Evolutionary conservation across 2,329 filamentous ascomycete genomes (phyloP), one percentile per base, ranked within the genome.

Genomic region (Cryphonectria parasitica): DNA sequence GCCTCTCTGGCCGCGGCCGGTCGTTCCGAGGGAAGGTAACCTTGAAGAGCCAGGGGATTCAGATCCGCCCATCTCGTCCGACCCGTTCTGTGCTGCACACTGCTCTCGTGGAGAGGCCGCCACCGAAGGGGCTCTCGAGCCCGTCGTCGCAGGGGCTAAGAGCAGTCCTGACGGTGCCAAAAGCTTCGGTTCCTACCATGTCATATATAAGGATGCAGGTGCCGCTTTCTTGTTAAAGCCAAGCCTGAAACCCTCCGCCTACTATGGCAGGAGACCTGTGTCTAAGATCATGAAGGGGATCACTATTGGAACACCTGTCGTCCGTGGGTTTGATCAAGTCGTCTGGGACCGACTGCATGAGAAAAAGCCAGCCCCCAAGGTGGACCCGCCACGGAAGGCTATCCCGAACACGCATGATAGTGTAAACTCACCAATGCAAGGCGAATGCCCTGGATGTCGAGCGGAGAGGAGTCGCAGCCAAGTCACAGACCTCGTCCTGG

Each of bases 221-320:
- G 88, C 91, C 72, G 96, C 96, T 0, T 97, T 94, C 77, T 89
- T 99, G 49, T 83, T 99, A 58, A 95, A 96, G 75, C 93, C 94
- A 13, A 95, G 89, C 74, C 84, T 97, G 7, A 90, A 92, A 72
- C 94, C 95, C 1, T 98, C 95, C 0, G 89, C 89, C 25, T 95
- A 97, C 75, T 94, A 97, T 76, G 92, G 92, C 15, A 87, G 96
- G 73, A 88, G 89, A 64, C 96, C 96, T 0, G 84, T 98, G 3
- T 87, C 90, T 56, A 94, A 95, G 75, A 96, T 98, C 69, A 89
- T 92, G 74, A 97, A 92, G 80, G 94, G 93, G 0, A 83, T 91
- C 66, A 90, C 90, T 8, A 90, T 99, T 68, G 96, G 96, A 0
- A 89, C 97, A 19, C 90, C 92, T 3, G 92, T 98, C n/a, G 87